Percentiles rank a stretch among this genome's conserved stretches.
Evolutionary conservation across 1,284 basidiomycete genomes (phyloP).

Genomic region (Moesziomyces sp.): DNA sequence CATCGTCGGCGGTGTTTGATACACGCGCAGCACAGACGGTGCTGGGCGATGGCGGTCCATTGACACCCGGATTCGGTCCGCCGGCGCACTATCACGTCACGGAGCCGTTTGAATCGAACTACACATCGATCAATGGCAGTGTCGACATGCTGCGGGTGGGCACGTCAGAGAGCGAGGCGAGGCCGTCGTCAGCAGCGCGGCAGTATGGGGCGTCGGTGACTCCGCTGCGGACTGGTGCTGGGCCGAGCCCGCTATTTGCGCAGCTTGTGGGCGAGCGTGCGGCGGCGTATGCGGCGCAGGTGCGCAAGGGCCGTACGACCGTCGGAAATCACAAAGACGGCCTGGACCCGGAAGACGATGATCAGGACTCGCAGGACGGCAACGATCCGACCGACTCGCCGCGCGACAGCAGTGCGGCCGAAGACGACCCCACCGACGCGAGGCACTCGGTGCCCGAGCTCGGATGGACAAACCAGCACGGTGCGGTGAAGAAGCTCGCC

Average conservation of each 20-base stretch:
- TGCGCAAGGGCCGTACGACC: constrained; percentile 35
- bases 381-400: constrained; percentile 27
- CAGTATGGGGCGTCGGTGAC: constrained; percentile 3
- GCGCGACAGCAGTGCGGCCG: constrained; percentile 15
- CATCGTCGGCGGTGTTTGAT: constrained; percentile 51
- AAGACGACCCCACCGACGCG: constrained; percentile 5
- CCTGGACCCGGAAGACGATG: constrained; percentile 51
- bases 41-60: constrained; percentile 17
- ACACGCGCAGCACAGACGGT: background rate
- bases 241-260: constrained; percentile 29
- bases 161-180: constrained; percentile 2
- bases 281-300: constrained; percentile 23
- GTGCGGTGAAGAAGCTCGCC: background rate
- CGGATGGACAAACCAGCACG: no score
- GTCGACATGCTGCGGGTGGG: constrained; percentile 9
- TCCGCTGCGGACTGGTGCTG: constrained; percentile 7
- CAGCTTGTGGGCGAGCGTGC: constrained; percentile 36
- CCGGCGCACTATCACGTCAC: constrained; percentile 34
- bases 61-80: constrained; percentile 41
- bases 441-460: no score
- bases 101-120: constrained; percentile 29
- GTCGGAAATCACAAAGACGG: constrained; percentile 58
- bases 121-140: constrained; percentile 34
- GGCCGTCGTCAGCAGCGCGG: background rate
- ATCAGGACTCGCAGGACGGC: constrained; percentile 48